Percentiles rank a stretch among this genome's conserved stretches.
phyloP scores from a whole-genome alignment of 2,329 filamentous ascomycete genomes.

The Purpureocillium lavendulum region DNA sequence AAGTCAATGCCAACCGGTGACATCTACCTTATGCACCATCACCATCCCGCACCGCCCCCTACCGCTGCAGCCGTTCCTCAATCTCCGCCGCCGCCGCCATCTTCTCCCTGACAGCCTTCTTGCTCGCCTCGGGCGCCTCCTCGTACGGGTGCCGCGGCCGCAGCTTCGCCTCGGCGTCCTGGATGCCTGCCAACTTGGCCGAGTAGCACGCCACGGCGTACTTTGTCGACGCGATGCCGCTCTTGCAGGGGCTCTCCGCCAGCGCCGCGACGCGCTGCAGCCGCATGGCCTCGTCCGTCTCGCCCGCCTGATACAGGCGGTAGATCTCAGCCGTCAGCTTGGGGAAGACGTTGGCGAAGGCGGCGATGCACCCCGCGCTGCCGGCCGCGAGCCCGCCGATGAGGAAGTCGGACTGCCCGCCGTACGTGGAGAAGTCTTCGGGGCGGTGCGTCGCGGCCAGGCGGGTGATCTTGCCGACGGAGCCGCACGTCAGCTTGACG shows the following conservation, averaged over 20 bases:
- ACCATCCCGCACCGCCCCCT: no score
- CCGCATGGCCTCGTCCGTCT: conserved; percentile 1
- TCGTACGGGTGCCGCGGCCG: conserved; percentile 9
- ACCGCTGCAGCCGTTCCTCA: conserved; percentile 3
- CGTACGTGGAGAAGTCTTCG: conserved; percentile 57
- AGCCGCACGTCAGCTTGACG: conserved; percentile 66
- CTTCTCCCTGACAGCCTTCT: not conserved
- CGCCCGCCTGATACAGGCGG: conserved; percentile 3
- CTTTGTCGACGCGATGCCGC: conserved; percentile 7
- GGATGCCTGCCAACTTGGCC: conserved; percentile 7
- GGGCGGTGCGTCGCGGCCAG: conserved; percentile 42
- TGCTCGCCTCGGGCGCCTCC: conserved; percentile 3
- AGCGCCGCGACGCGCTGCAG: conserved; percentile 6
- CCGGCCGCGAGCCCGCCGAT: conserved; percentile 51
- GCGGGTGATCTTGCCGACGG: conserved; percentile 62
- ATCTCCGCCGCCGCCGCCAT: conserved; percentile 5
- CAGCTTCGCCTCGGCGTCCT: conserved; percentile 7
- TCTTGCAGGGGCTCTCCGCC: conserved; percentile 10
- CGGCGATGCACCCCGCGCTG: conserved; percentile 52
- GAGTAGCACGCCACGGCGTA: conserved; percentile 6
- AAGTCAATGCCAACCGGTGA: no score
- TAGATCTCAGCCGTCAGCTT: conserved; percentile 30
- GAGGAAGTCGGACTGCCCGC: conserved; percentile 67
- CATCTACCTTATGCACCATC: no score
- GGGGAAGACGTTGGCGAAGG: conserved; percentile 55